Evolutionary conservation across 495 filamentous ascomycete genomes (phyloP).

Genomic region (Tuber magnatum): DNA sequence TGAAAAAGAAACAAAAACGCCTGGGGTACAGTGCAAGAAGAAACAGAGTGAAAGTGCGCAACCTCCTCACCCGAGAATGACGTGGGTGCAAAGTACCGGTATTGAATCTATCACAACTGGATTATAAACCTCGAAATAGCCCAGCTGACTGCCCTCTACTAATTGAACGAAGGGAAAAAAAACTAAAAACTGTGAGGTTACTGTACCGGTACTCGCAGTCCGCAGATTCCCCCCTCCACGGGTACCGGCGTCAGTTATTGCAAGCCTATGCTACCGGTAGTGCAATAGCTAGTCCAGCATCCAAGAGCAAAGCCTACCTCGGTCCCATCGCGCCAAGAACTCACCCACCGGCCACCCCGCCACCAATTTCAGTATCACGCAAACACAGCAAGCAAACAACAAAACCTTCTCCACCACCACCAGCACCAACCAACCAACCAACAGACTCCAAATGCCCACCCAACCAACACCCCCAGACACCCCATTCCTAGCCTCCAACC

Average conservation of each 20-base stretch:
- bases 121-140: background rate
- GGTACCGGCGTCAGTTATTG: no score
- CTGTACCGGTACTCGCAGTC: background rate
- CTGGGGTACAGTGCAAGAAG: background rate
- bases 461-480: background rate
- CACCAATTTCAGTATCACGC: background rate
- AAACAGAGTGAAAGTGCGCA: background rate
- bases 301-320: background rate
- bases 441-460: conserved; percentile 8
- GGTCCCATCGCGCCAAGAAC: background rate
- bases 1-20: background rate
- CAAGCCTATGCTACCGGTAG: no score
- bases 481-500: conserved; percentile 10
- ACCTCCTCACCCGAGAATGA: background rate
- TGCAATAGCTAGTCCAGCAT: background rate
- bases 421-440: no score
- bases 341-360: background rate
- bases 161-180: background rate
- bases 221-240: no score
- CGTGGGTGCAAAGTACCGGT: background rate
- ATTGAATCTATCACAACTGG: background rate
- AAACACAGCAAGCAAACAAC: background rate
- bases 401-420: background rate
- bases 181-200: background rate
- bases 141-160: background rate